Percentiles rank a stretch among this genome's conserved stretches.
These are phyloP conservation scores for Rubia peregrina DNA, from an alignment of 305 asterid species.

Conservation along the genomic window DNA sequence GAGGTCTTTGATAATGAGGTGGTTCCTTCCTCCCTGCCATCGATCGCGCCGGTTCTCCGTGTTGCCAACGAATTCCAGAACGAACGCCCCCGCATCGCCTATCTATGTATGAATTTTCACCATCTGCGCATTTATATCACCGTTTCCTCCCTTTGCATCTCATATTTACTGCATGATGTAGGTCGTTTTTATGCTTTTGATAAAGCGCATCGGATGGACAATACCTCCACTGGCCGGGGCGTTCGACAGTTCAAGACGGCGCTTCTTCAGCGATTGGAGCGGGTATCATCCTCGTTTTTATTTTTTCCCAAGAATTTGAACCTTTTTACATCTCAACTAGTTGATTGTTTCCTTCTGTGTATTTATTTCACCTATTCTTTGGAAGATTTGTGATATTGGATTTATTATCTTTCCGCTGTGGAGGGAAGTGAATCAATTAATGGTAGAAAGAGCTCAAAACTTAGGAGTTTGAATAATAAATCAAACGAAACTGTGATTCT, in stretches of 20 bases:
- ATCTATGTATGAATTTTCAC: conserved; percentile 52
- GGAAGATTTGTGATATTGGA: not conserved
- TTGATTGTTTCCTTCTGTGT: not conserved
- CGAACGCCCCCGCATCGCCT: conserved; percentile 95
- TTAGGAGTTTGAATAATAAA: not conserved
- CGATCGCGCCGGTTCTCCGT: conserved; percentile 89
- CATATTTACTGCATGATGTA: conserved; percentile 3
- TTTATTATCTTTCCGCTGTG: not conserved
- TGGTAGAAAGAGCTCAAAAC: not conserved
- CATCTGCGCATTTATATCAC: not conserved
- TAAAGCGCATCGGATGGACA: conserved; percentile 94
- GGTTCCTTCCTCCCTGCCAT: conserved; percentile 93
- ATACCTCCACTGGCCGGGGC: conserved; percentile 91
- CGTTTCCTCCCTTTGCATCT: not conserved
- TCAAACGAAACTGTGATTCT: not conserved
- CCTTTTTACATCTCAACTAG: not conserved
- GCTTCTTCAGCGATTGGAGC: conserved; percentile 85
- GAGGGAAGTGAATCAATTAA: not conserved
- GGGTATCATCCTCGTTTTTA: conserved; percentile 35
- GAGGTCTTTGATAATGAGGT: conserved; percentile 97
- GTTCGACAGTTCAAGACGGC: conserved; percentile 95
- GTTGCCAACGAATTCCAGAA: conserved; percentile 77
- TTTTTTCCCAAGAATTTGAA: not conserved
- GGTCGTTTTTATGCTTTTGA: conserved; percentile 99
- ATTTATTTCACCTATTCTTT: not conserved